Conservation (phyloP, 1,284 basidiomycete genomes). For the Phylloporus gajari region DNA sequence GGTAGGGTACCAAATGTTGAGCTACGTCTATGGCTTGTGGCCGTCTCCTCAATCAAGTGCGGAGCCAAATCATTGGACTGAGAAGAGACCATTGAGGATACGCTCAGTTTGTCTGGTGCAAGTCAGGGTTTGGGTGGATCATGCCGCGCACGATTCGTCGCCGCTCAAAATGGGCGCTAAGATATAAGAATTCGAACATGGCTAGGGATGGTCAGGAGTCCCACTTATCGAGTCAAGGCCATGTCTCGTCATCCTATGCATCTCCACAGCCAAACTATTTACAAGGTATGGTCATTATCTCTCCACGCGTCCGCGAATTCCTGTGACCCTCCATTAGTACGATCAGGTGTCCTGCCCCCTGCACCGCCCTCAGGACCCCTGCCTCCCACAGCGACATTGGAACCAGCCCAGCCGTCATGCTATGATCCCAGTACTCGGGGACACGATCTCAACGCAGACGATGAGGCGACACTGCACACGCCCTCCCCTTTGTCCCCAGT, state of each 20-base stretch:
- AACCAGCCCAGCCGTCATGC: slow-evolving; percentile 42
- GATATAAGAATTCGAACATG: slow-evolving; percentile 78
- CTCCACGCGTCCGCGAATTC: background rate
- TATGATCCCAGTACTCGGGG: slow-evolving; percentile 51
- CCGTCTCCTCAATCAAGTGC: too few relatives aligned
- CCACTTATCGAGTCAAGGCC: slow-evolving; percentile 9
- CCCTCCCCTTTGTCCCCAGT: background rate
- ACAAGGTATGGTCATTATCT: slow-evolving; percentile 21
- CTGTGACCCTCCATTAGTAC: background rate
- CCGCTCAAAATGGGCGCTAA: slow-evolving; percentile 81
- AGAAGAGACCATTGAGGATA: too few relatives aligned
- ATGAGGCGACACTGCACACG: slow-evolving; percentile 3
- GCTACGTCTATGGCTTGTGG: too few relatives aligned
- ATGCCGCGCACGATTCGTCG: too few relatives aligned
- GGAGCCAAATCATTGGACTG: too few relatives aligned
- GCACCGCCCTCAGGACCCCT: slow-evolving; percentile 28
- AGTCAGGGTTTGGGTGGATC: too few relatives aligned
- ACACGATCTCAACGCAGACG: slow-evolving; percentile 41
- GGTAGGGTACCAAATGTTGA: too few relatives aligned
- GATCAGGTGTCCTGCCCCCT: slow-evolving; percentile 13
- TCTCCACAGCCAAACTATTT: slow-evolving; percentile 9
- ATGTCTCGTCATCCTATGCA: slow-evolving; percentile 10
- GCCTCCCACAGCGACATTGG: slow-evolving; percentile 4
- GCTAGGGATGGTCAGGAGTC: slow-evolving; percentile 35
- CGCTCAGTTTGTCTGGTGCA: too few relatives aligned